Evolutionary conservation across 306 rosid genomes (phyloP).

Genomic region (Quercus engelmannii): DNA sequence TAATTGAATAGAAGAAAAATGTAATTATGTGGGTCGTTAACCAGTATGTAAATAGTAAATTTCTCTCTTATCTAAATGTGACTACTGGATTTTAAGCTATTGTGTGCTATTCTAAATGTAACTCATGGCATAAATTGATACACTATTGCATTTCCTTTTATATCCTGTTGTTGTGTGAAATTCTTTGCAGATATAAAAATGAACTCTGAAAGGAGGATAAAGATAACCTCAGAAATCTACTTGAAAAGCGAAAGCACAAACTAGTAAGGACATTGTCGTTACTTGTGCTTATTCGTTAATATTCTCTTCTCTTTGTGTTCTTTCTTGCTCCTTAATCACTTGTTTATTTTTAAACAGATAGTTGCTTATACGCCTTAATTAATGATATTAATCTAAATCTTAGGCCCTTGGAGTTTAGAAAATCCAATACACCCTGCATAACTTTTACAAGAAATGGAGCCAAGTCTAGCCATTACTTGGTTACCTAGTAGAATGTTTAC

Average conservation of each 20-base stretch:
- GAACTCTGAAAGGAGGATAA: constrained; percentile 76
- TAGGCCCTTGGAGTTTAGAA: too few species aligned
- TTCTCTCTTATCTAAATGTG: neutral
- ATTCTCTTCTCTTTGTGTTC: too few species aligned
- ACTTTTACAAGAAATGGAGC: too few species aligned
- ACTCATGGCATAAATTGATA: neutral
- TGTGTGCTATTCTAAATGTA: neutral
- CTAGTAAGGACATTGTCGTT: constrained; percentile 46
- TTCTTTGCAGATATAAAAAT: constrained; percentile 76
- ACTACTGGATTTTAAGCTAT: neutral
- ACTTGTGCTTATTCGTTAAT: too few species aligned
- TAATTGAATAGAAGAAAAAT: neutral
- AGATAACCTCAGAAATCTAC: constrained; percentile 58
- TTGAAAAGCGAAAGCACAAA: constrained; percentile 67
- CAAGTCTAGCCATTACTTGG: too few species aligned
- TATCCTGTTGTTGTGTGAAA: neutral
- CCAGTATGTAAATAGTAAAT: neutral
- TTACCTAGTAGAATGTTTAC: too few species aligned
- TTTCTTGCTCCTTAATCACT: too few species aligned
- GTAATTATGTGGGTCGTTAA: neutral
- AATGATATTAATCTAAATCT: too few species aligned
- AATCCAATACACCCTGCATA: too few species aligned
- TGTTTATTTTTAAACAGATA: too few species aligned
- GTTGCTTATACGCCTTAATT: too few species aligned
- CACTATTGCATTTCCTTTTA: constrained; percentile 2